Base-by-base conservation (phyloP, 345 rosid species). In the Hibiscus mutabilis region DNA sequence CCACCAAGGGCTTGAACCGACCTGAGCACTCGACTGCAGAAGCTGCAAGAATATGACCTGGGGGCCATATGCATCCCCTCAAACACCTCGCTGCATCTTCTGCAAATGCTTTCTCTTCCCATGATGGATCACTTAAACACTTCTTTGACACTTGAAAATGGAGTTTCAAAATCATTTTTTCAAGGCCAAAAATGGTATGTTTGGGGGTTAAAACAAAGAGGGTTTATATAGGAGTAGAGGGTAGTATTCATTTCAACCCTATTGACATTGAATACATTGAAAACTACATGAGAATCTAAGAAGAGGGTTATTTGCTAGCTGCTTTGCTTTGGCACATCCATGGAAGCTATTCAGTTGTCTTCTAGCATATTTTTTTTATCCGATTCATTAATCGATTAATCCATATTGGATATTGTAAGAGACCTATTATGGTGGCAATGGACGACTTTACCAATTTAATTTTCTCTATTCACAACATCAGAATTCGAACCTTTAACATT, bases 1-100 rank as follows among this genome's bases (percentile, higher is more conserved):
- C 93, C 93, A 22, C 93, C 93, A 25, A 89, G 81, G 60, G 93
- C 93, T 80, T 89, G 91, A 76, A 91, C 93, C 14, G 93, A 89
- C 82, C 86, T 82, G 76, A 89, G 85, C 64, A 84, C 89, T 76
- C 93, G 79, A 60, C 70, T 81, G 68, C 93, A 89, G 40, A 86
- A 89, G 35, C 88, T 84, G 47, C 93, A 89, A 16, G 86, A 65
- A 71, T 86, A 89, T 40, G 84, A 83, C 59, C 88, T 0, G 89
- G 89, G 19, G 93, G 93, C 93, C 93, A 89, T 12, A 82, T 62
- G 51, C 79, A 79, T 3, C 89, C 84, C 21, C 90, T 82, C n/a
- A 77, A 75, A 31, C 63, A 51, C 59, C 83, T 84, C 1, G 85
- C 85, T 24, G 85, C 80, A 67, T 83, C 93, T 70, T 84, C 91